Evolutionary conservation across 2,329 filamentous ascomycete genomes (phyloP).

Genomic region (Magnaporthiopsis rhizophila): DNA sequence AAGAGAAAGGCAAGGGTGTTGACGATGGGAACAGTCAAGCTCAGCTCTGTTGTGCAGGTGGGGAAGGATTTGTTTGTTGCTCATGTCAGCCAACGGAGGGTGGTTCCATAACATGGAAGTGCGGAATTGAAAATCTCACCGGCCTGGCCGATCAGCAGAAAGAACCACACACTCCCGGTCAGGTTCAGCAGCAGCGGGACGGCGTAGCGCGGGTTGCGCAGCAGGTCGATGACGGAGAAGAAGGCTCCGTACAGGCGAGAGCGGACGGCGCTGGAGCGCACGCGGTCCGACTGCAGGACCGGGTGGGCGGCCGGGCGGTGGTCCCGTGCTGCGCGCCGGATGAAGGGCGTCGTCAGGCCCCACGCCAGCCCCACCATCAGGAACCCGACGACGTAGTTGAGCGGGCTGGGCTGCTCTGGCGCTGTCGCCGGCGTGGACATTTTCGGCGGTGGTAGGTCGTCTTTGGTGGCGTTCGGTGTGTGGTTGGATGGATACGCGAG

Average conservation of each 20-base stretch:
- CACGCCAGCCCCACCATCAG: conserved; percentile 85
- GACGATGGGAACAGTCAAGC: conserved; percentile 87
- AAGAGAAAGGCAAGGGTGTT: conserved; percentile 95
- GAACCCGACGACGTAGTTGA: conserved; percentile 86
- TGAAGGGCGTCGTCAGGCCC: conserved; percentile 90
- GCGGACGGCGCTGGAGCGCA: conserved; percentile 52
- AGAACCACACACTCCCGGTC: conserved; percentile 95
- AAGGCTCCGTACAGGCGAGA: conserved; percentile 55
- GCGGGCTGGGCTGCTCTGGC: conserved; percentile 37
- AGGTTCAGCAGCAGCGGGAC: conserved; percentile 79
- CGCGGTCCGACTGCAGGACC: conserved; percentile 39
- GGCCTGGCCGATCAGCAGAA: conserved; percentile 83
- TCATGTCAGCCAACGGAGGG: background rate
- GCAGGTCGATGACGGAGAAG: conserved; percentile 69
- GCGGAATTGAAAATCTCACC: conserved; percentile 46
- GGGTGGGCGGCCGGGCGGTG: conserved; percentile 59
- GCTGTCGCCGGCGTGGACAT: conserved; percentile 9
- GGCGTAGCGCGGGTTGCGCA: conserved; percentile 76
- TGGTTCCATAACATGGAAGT: too few relatives aligned
- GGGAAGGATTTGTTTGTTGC: background rate
- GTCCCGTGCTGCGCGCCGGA: conserved; percentile 72
- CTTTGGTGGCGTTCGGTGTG: background rate
- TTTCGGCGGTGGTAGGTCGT: background rate
- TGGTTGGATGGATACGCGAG: background rate
- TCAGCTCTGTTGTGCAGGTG: conserved; percentile 57